Evolutionary conservation across 306 rosid species (phyloP), one percentile per base, ranked within the genome.

Genomic region (Sechiopsis laciniata): DNA sequence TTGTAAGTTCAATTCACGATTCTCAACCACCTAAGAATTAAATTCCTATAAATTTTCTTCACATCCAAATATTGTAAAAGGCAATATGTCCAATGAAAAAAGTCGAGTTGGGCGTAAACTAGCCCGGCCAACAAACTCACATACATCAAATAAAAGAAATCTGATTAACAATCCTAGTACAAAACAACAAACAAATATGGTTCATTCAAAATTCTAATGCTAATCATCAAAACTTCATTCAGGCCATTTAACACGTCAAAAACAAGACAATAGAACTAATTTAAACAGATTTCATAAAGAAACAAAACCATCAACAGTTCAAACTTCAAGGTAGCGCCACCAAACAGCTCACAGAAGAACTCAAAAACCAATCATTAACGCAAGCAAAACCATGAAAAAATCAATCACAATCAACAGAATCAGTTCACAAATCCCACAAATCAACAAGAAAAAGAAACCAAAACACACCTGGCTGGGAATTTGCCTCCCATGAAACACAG

Each of bases 401-500:
- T 5, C 50, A n/a, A 14, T 6, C 37, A 40, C 11, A 46, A 45
- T 12, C 7, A 20, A 9, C 12, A 6, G 2, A 46, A 45, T 12
- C 12, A 20, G 15, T 19, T 65, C 72, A 26, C 13, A 15, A 19
- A 7, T 8, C 8, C 24, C 15, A 35, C 70, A 35, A 56, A 56
- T 5, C 6, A 55, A 10, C 52, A 65, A 65, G 4, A 37, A 14
- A 9, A 65, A 1, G 71, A 42, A 37, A 64, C 52, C 29, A 37
- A 24, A 62, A 21, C 82, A 50, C 80, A 95, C 99, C 99, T 95
- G 80, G 80, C 99, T 95, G 65, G 97, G 99, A 83, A 95, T 84
- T 75, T 89, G 97, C 75, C 91, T 85, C 79, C 84, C 81, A 40
- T 82, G 72, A 80, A 95, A 95, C 40, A 78, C 86, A 1, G 99